phyloP scores from a whole-genome alignment of 371 early-diverging fungal species.

The Dinochytrium kinnereticum region DNA sequence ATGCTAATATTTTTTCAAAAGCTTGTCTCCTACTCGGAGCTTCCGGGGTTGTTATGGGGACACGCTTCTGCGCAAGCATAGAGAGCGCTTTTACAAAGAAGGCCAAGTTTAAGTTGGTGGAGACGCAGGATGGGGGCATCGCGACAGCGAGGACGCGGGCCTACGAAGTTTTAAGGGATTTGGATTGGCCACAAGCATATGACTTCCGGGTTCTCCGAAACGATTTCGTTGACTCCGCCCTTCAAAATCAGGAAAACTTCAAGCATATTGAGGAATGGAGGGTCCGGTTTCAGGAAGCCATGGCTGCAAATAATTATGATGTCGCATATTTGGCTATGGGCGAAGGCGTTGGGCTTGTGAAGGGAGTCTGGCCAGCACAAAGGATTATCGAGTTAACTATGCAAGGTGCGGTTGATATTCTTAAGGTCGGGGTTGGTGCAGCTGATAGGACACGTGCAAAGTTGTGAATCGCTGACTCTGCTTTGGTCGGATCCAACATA shows the following conservation, averaged over 20 bases:
- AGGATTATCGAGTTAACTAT: conserved; percentile 17
- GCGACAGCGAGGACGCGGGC: conserved; percentile 19
- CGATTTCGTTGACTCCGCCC: background rate
- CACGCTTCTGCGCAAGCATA: conserved; percentile 25
- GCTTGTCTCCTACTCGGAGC: conserved; percentile 26
- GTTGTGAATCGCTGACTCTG: too few species aligned
- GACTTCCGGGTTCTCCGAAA: conserved; percentile 23
- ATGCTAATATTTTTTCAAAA: background rate
- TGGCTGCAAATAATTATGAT: background rate
- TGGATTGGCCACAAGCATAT: conserved; percentile 19
- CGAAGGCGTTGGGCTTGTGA: conserved; percentile 25
- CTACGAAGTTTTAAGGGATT: conserved; percentile 23
- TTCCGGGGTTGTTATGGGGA: conserved; percentile 28
- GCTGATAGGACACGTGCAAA: background rate
- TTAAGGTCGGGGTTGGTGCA: background rate
- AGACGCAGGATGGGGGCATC: conserved; percentile 20
- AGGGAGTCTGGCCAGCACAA: conserved; percentile 13
- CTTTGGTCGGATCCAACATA: too few species aligned
- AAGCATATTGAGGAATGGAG: background rate
- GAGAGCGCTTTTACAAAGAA: conserved; percentile 10
- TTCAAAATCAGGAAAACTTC: background rate
- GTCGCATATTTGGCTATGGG: conserved; percentile 19
- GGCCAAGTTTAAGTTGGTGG: conserved; percentile 21
- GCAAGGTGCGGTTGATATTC: conserved; percentile 7
- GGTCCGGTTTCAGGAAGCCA: background rate